Percentiles rank a stretch among this genome's conserved stretches.
Evolutionary conservation across 257 asterid genomes (phyloP).

Genomic region (Verbena officinalis): DNA sequence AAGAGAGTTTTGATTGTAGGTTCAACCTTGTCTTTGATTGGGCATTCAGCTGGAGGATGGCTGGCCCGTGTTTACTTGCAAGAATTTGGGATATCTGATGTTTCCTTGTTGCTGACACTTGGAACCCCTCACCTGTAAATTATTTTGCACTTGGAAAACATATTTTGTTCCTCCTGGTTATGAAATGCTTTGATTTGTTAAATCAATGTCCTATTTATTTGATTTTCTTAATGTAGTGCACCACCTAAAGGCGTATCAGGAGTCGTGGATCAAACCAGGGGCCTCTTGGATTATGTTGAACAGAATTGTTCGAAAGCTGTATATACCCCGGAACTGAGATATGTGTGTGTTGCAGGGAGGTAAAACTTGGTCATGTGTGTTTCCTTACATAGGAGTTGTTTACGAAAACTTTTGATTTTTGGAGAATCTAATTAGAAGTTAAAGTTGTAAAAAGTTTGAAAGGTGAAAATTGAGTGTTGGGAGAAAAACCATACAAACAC

Average conservation of each 20-base stretch:
- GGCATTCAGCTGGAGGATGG: slow-evolving; percentile 99
- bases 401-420: too few relatives aligned
- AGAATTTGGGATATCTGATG: slow-evolving; percentile 65
- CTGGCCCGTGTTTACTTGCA: slow-evolving; percentile 88
- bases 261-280: slow-evolving; percentile 93
- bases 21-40: slow-evolving; percentile 72
- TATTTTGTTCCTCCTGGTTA: background rate
- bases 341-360: slow-evolving; percentile 96
- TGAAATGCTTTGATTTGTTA: slow-evolving; percentile 13
- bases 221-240: slow-evolving; percentile 48
- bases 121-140: slow-evolving; percentile 96
- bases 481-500: background rate
- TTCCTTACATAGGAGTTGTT: too few relatives aligned
- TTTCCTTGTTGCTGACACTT: slow-evolving; percentile 75
- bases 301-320: slow-evolving; percentile 81
- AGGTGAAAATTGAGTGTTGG: background rate
- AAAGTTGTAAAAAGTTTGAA: background rate
- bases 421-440: background rate
- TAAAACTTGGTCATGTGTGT: slow-evolving; percentile 26
- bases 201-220: background rate
- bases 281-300: slow-evolving; percentile 86
- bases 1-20: slow-evolving; percentile 47
- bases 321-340: slow-evolving; percentile 77
- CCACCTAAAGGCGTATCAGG: slow-evolving; percentile 91
- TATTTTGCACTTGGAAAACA: background rate